Evolutionary conservation across 768 basidiomycete species (phyloP), one percentile per base, ranked within the genome.

Genomic region (Lanmaoa pseudosensibilis): DNA sequence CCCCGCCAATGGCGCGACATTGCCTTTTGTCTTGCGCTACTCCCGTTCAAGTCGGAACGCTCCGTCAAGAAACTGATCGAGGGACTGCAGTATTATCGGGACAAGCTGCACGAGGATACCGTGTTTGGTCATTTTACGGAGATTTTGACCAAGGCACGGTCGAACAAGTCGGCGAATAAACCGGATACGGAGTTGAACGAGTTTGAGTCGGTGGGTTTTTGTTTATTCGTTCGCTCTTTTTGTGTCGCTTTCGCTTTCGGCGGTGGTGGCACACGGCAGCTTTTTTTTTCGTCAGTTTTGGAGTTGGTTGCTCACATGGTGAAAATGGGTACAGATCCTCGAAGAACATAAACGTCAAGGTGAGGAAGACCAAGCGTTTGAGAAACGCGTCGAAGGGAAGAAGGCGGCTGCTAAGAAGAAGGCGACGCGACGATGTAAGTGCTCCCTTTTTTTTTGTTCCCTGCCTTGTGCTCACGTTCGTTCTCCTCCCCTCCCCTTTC

Each of bases 1-100:
- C 83, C 92, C 16, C 83, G 96, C 6, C 97, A 98, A 69, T 99
- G 97, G 97, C 84, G 94, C 23, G 96, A 99, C 66, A 94, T 99
- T 56, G 92, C 95, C 1, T 98, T 87, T 74, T 99, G 96, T 69
- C 77, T 99, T 3, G 94, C 96, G 0, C 74, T 98, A 2, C 80
- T 98, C 16, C 96, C 94, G 0, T 99, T 92, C 89, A 98, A 98
- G 70, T 95, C 94, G 1, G 97, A 99, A 62, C 83, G 90, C 33
- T 96, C 94, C 0, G 85, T 98, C 65, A 98, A 97, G 83, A 97
- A 95, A 70, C 83, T 98, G 57, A 90, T 94, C 63, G 96, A 98
- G 61, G 94, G 85, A 2, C 71, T 99, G 25, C 92, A 88, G 45
- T 90, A 87, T 74, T 99, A 99, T 66, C 88, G 94, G 50, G 97